A percentile compares a stretch with the other conserved stretches of the same genome.
Conservation (phyloP, 768 basidiomycete genomes). For the Infundibulicybe gibba region DNA sequence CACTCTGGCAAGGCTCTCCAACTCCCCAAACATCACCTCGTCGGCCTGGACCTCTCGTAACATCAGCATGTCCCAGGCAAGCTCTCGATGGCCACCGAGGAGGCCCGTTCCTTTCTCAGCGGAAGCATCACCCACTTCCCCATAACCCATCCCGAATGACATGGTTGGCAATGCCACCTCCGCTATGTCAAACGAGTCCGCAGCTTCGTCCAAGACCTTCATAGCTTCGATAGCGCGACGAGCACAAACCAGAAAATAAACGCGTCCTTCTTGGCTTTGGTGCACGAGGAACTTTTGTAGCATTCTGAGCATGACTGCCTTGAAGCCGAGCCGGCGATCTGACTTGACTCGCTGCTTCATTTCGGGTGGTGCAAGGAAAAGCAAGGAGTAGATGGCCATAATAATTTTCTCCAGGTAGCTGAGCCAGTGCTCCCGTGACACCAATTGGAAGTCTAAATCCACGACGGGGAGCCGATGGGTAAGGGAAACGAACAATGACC, state of each 20-base stretch:
- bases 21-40: slow-evolving; percentile 68
- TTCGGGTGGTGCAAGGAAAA: slow-evolving; percentile 75
- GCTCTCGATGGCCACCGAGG: slow-evolving; percentile 67
- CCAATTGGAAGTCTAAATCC: slow-evolving; percentile 69
- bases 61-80: slow-evolving; percentile 71
- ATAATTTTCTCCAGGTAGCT: slow-evolving; percentile 76
- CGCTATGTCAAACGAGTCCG: slow-evolving; percentile 70
- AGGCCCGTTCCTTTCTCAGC: slow-evolving; percentile 74
- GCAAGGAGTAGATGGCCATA: slow-evolving; percentile 82
- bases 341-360: slow-evolving; percentile 69
- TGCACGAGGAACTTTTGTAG: slow-evolving; percentile 58
- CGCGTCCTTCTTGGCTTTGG: slow-evolving; percentile 47
- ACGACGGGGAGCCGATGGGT: slow-evolving; percentile 82
- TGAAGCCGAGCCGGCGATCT: slow-evolving; percentile 65
- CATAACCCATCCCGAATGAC: slow-evolving; percentile 84
- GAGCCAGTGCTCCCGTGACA: slow-evolving; percentile 65
- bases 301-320: slow-evolving; percentile 67
- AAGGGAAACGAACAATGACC: slow-evolving; percentile 62
- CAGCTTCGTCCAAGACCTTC: slow-evolving; percentile 74
- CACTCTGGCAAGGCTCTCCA: slow-evolving; percentile 76
- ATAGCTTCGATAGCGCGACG: slow-evolving; percentile 73
- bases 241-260: slow-evolving; percentile 49
- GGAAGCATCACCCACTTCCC: slow-evolving; percentile 63
- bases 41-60: slow-evolving; percentile 59
- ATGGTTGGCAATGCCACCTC: slow-evolving; percentile 58